Conservation (phyloP, 768 basidiomycete species). For the Phlegmacium glaucopus region DNA sequence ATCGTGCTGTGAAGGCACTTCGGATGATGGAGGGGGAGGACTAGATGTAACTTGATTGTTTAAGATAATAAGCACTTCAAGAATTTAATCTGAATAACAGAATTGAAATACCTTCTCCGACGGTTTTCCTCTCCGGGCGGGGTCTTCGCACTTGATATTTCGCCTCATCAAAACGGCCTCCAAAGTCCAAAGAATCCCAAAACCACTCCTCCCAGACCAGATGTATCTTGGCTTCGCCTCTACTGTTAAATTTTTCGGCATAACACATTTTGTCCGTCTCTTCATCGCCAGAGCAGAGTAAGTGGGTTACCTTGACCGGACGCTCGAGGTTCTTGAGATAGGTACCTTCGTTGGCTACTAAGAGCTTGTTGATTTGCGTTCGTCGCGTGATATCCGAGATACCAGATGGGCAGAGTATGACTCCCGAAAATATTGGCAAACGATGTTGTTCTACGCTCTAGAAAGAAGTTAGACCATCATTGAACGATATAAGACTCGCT, state of each 20-base stretch:
- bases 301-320: conserved; percentile 79
- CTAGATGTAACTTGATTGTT: conserved; percentile 10
- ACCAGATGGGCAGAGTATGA: conserved; percentile 74
- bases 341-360: conserved; percentile 58
- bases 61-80: conserved; percentile 12
- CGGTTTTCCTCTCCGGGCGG: conserved; percentile 51
- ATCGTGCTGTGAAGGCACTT: conserved; percentile 18
- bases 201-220: conserved; percentile 97
- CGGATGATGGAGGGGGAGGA: conserved; percentile 20
- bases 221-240: conserved; percentile 68
- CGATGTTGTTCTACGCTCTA: conserved; percentile 61
- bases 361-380: conserved; percentile 57
- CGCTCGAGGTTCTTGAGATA: conserved; percentile 78
- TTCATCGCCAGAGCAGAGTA: conserved; percentile 69
- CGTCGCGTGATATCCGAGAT: conserved; percentile 60
- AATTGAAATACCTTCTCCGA: conserved; percentile 19
- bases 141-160: conserved; percentile 57
- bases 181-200: conserved; percentile 84
- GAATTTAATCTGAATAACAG: background rate
- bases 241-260: conserved; percentile 68
- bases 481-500: background rate
- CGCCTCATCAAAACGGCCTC: conserved; percentile 66
- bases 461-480: background rate
- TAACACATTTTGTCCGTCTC: conserved; percentile 77
- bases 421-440: conserved; percentile 68